Evolutionary conservation across 352 stramenopile genomes (phyloP), one percentile per base, ranked within the genome.

Genomic region (Phytophthora meadii): DNA sequence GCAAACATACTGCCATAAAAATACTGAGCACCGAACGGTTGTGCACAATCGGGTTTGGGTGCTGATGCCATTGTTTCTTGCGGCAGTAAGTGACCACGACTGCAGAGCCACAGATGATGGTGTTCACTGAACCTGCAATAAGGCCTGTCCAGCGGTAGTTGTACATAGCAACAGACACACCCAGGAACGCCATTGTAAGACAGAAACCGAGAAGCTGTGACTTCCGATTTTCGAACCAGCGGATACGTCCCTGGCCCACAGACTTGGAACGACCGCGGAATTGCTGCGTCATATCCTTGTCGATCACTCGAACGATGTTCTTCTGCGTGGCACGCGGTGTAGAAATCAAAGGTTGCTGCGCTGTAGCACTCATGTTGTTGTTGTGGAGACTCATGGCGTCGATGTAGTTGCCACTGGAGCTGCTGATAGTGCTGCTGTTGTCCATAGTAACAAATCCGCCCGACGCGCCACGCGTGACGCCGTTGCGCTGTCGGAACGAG

Each of bases 141-240:
- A 96, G 73, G 2, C 88, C 88, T 17, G 81, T 93, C 88, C 88
- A 96, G 15, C 86, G 88, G 62, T 90, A 94, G 67, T 90, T 92
- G 82, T 96, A 96, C 61, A 96, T 85, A 36, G 88, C 88, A 55
- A 96, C 88, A 19, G 88, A 93, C 19, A 96, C 61, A 5, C 88
- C 88, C 1, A 96, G 67, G 30, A 94, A 96, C 4, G 86, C 88
- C 83, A 96, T 93, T 19, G 88, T 93, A 28, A 94, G 76, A 49
- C 84, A 94, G 68, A 84, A 93, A 10, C 88, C 88, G 8, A 96
- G 83, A 24, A 96, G 52, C 68, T 96, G 88, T 39, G 84, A 94
- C 73, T 96, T 96, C 17, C 88, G 83, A 63, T 96, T 96, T 68
- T 96, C 88, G 47, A 96, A 94, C 88, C 88, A 96, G 48, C 80